Base-by-base conservation (phyloP, 2,329 filamentous ascomycete species). In the Talaromyces sp. region DNA sequence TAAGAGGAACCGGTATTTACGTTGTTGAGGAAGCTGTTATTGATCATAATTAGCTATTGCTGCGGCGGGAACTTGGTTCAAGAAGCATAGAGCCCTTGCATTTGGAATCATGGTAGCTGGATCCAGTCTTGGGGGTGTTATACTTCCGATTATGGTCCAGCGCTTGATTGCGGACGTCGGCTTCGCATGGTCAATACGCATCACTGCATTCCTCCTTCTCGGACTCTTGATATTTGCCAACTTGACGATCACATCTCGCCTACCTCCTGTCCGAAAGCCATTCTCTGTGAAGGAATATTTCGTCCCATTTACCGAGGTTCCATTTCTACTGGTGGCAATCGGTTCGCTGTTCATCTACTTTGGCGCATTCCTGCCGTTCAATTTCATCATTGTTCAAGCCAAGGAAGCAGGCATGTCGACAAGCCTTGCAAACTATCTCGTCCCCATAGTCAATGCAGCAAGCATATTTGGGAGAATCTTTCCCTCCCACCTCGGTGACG, bases 111-210 rank as follows among this genome's bases (percentile, higher is more conserved):
- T 80, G 65, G 80, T 81, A 2, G 78, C 81, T 2, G 84, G 84
- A 6, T 82, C 81, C 0, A 83, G 81, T 4, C 65, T 86, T 6
- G 84, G 84, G 2, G 84, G 84, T 9, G 82, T 88, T 17, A 80
- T 87, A 39, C 81, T 87, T 55, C 85, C 86, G 0, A 86, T 88
- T 67, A 85, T 88, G 80, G 79, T 87, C 13, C 73, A 79, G 1
- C 79, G 80, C 36, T 72, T 88, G 25, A 82, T 88, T 53, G 75
- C 76, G 0, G 36, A 77, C 55, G 75, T 85, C 57, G 82, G 84
- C 36, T 84, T 85, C 67, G 70, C 75, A 44, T 88, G 84, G 86
- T 74, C 82, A 0, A 84, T 87, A 77, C 78, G 84, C 9, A 81
- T 80, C 55, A 77, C 76, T 27, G 76, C 84, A 15, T 85, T 90